Percentiles rank a stretch among this genome's conserved stretches.
Conservation (phyloP, 2,329 filamentous ascomycete species). For the Myriangium duriaei region DNA sequence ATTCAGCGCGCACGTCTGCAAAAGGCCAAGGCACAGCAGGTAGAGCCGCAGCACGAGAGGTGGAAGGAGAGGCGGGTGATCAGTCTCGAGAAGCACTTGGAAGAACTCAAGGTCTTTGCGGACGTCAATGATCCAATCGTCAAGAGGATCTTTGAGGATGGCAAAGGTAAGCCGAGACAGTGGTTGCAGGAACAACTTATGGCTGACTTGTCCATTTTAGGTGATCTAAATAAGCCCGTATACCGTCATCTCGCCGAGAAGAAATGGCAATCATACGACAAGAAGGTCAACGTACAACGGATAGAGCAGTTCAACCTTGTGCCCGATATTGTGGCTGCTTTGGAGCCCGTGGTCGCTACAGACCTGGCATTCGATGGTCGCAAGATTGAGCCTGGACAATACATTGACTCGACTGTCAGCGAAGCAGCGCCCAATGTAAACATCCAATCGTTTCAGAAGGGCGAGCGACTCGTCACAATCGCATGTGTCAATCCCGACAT, state of each 20-base stretch:
- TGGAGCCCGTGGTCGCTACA: constrained; percentile 69
- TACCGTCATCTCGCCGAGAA: constrained; percentile 79
- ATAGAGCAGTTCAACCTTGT: constrained; percentile 76
- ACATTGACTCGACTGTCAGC: constrained; percentile 62
- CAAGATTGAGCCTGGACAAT: constrained; percentile 61
- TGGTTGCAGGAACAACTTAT: background rate
- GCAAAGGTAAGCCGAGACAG: constrained; percentile 50
- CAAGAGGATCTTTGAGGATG: constrained; percentile 89
- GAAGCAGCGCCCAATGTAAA: constrained; percentile 62
- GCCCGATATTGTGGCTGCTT: constrained; percentile 71
- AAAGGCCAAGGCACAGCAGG: constrained; percentile 43
- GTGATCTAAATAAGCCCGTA: constrained; percentile 91
- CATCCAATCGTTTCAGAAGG: constrained; percentile 74
- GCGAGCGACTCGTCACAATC: constrained; percentile 70
- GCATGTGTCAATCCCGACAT: constrained; percentile 86
- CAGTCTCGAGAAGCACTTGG: constrained; percentile 59
- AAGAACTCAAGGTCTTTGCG: constrained; percentile 72
- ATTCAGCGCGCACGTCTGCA: constrained; percentile 56
- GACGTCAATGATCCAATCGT: constrained; percentile 93
- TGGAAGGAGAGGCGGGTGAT: constrained; percentile 52
- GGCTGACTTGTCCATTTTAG: constrained; percentile 33
- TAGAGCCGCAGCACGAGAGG: constrained; percentile 18
- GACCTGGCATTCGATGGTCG: constrained; percentile 61
- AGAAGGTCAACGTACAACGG: constrained; percentile 69
- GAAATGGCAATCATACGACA: constrained; percentile 79